These are phyloP conservation scores for Sanguinoderma infundibulare DNA, from an alignment of 1,284 basidiomycete genomes.

Conservation along the genomic window DNA sequence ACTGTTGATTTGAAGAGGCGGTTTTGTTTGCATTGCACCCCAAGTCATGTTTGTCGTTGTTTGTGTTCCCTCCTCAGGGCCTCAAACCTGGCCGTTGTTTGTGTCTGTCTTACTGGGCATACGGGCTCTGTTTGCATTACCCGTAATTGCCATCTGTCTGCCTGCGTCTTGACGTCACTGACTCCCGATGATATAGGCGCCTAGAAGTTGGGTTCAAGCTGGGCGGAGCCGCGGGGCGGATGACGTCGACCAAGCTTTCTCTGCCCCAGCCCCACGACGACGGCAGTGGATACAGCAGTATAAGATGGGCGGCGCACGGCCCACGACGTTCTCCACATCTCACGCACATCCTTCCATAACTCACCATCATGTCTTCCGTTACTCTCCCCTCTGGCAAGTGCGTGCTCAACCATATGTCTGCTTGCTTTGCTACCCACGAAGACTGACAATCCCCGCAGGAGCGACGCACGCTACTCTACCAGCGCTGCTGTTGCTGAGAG, in stretches of 20 bases:
- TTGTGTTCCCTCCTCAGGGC: background rate
- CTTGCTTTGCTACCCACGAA: background rate
- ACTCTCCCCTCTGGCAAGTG: constrained; percentile 27
- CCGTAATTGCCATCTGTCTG: too few species aligned
- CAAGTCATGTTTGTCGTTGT: too few species aligned
- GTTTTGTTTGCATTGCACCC: too few species aligned
- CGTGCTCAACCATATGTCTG: background rate
- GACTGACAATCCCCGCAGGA: constrained; percentile 15
- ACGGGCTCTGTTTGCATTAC: constrained; percentile 2
- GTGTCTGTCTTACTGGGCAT: background rate
- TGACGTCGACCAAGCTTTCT: too few species aligned
- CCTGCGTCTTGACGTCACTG: constrained; percentile 25
- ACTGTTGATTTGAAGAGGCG: background rate
- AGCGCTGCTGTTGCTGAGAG: constrained; percentile 53
- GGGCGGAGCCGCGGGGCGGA: background rate
- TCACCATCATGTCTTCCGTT: constrained; percentile 25
- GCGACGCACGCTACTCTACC: constrained; percentile 46
- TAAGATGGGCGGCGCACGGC: background rate
- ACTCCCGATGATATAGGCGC: background rate
- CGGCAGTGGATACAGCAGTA: background rate
- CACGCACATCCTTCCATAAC: background rate
- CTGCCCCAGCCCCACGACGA: background rate
- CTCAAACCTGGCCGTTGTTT: constrained; percentile 10
- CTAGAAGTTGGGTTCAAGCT: background rate
- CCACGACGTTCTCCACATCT: background rate